Evolutionary conservation across 805 yeast genomes (phyloP), one percentile per base, ranked within the genome.

Genomic region (Isabelozyma pseudorhagii): DNA sequence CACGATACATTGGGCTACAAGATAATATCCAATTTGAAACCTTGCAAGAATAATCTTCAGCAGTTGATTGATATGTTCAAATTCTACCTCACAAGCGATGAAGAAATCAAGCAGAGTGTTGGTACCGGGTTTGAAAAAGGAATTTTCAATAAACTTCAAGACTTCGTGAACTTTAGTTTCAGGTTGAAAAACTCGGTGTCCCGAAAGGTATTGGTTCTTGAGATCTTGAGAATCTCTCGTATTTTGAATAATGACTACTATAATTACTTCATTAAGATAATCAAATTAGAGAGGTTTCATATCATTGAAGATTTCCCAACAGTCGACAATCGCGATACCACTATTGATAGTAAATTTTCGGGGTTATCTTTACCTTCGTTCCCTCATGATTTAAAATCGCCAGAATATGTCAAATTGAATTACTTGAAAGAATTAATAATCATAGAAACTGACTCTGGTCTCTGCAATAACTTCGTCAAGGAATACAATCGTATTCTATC

Each of bases 131-230:
- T 87, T 55, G 79, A 83, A 38, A 74, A 77, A 21, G 74, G 77
- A 17, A 77, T 86, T 0, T 88, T 78, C 63, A 83, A 84, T 51
- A 91, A 90, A 61, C 59, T 90, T 14, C 73, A 77, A 28, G 85
- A 90, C 1, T 81, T 90, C 64, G 58, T 86, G 15, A 82, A 82
- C 17, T 83, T 92, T 54, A 81, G 81, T 13, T 59, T 64, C 10
- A 72, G 83, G 45, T 55, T 89, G 42, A 57, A 66, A 2, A 64
- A 72, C 45, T 88, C 96, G 1, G 53, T 77, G 31, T 68, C 78
- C 8, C 71, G 72, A 52, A 72, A 73, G 59, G 57, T 73, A 17
- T 59, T 69, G 11, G 51, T 68, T 41, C 49, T 72, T 28, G 71
- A 67, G 44, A 56, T 71, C 34, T 51, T 74, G 36, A 70, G 69